Evolutionary conservation across 2,329 filamentous ascomycete genomes (phyloP), one percentile per base, ranked within the genome.

Genomic region (Polychaeton citri): DNA sequence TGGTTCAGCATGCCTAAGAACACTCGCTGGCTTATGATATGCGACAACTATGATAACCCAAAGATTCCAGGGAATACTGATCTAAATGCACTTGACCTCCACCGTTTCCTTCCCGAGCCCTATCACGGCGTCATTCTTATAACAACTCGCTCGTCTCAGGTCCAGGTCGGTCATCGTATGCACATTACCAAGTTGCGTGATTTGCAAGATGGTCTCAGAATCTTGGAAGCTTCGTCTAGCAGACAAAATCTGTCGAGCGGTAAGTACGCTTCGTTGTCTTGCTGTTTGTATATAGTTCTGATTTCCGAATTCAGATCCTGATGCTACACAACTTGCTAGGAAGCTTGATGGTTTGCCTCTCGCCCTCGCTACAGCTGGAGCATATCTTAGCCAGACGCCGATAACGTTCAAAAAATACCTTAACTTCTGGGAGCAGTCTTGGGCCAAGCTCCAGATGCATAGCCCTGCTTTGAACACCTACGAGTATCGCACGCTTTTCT

Each of bases 41-140:
- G 52, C 34, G 58, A 65, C 36, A 65, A 66, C 34, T 62, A 62
- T 36, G 57, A 66, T 39, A 55, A 61, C 28, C 60, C 58, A 4
- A 53, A 51, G 30, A 32, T 55, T 13, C 20, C 41, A 19, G 35
- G 35, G 18, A 31, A 37, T 32, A 28, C 31, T 4, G 37, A 48
- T 38, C 15, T 15, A 12, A 35, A 36, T 33, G 43, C 33, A 34
- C 45, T 58, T n/a, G 50, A 63, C 43, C 54, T 64, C 19, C 44
- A 44, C 2, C 36, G 38, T 9, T 58, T 48, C 33, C 36, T 61
- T 10, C 57, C 55, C 7, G 36, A 42, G 9, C 40, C 51, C 2
- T 41, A 63, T 31, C 59, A 65, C 38, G 63, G 62, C n/a, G 55
- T 57, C 2, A 53, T 68, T 32, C 46, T 68, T 13, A 51, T 66